phyloP scores from a whole-genome alignment of 768 basidiomycete species.

The Mrakia hoshinonis region DNA sequence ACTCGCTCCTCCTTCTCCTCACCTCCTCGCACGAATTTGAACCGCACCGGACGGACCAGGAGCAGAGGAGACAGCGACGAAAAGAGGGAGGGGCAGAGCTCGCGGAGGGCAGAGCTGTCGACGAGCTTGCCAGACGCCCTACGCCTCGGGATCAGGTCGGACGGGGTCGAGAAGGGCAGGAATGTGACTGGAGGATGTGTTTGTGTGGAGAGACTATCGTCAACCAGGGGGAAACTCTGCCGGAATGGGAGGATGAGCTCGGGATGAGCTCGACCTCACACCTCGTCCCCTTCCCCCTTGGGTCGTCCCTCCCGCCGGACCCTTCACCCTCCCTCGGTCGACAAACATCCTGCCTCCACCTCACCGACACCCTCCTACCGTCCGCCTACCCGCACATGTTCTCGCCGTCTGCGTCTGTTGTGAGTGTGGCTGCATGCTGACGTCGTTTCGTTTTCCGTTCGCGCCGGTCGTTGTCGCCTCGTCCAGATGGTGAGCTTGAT shows the following conservation, averaged over 20 bases:
- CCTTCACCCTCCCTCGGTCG: too few relatives aligned
- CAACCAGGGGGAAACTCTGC: neutral
- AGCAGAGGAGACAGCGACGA: neutral
- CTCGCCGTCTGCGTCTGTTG: neutral
- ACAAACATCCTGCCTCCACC: too few relatives aligned
- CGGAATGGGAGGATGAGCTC: neutral
- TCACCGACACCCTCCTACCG: too few relatives aligned
- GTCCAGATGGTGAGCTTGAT: conserved; percentile 14
- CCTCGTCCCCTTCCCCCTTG: neutral
- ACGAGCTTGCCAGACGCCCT: neutral
- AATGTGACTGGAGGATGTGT: neutral
- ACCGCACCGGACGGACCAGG: neutral
- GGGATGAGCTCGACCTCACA: neutral
- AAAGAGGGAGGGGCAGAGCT: neutral
- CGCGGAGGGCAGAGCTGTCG: neutral
- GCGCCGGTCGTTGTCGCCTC: neutral
- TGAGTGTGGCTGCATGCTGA: neutral
- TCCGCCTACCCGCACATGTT: too few relatives aligned
- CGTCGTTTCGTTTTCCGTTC: neutral
- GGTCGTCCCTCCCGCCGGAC: neutral
- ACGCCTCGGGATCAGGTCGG: neutral
- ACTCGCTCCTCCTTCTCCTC: neutral
- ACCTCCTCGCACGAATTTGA: neutral
- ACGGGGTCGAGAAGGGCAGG: neutral
- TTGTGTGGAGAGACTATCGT: neutral